These are phyloP conservation scores for Ceratocystis albifundus DNA, from an alignment of 2,329 filamentous ascomycete species.

Conservation along the genomic window DNA sequence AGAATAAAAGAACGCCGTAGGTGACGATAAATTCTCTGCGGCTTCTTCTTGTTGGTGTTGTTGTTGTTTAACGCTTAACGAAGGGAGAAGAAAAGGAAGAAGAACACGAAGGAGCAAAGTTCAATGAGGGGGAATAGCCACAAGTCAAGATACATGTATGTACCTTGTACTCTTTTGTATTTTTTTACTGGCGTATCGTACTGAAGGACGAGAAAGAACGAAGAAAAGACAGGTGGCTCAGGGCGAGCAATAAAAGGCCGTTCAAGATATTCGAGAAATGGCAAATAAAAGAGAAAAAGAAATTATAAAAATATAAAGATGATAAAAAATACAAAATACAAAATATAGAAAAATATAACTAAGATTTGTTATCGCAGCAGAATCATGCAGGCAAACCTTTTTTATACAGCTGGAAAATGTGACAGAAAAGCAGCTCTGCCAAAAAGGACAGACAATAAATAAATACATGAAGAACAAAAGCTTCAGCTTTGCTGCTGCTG, in stretches of 20 bases:
- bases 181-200: too few species aligned
- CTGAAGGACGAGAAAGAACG: background rate
- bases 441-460: conserved; percentile 10
- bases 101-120: conserved; percentile 2
- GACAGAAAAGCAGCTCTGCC: conserved; percentile 7
- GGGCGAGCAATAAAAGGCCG: background rate
- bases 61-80: background rate
- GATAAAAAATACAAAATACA: background rate
- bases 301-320: too few species aligned
- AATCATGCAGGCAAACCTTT: conserved; percentile 5
- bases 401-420: conserved; percentile 9
- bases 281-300: background rate
- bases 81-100: background rate
- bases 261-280: background rate
- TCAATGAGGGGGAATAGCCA: background rate
- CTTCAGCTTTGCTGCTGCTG: conserved; percentile 1
- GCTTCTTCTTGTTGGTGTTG: background rate
- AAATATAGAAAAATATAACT: background rate
- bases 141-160: conserved; percentile 9
- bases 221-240: conserved; percentile 8
- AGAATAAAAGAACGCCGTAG: conserved; percentile 4
- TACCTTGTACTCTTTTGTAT: conserved; percentile 1
- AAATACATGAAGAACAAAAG: too few species aligned
- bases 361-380: background rate
- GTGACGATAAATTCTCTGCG: background rate